Base-by-base conservation (phyloP, 148 eudicot species). In the Chenopodium formosanum region DNA sequence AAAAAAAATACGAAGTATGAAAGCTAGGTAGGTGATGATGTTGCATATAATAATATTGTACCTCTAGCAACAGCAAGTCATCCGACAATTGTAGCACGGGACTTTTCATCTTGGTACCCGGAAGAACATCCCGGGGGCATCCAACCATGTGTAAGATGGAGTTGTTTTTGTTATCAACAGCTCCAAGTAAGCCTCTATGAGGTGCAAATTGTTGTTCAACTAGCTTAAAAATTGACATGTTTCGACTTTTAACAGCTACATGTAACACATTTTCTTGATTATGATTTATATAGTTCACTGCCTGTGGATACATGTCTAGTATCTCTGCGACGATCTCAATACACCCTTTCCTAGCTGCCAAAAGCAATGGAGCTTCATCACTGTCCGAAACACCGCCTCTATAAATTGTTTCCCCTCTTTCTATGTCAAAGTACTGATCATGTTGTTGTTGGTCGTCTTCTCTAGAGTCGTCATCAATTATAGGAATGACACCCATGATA, bases 131-230 rank as follows among this genome's bases (percentile, higher is more conserved):
- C 25, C 27, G 60, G 9, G 12, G 65, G 16, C 34, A 58, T 32
- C 79, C 79, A 31, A 60, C 67, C 68, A 76, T 60, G 19, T 76
- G 79, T 34, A 76, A 17, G 20, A 76, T 60, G 10, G 79, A 76
- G 69, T 76, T 76, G 27, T 63, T 63, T 19, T 16, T 76, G 25
- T 34, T 20, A 32, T 76, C 79, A 58, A 76, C 74, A 37, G 48
- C n/a, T 70, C 23, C 74, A 19, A 70, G 12, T 37, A 70, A 34
- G 19, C 25, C 48, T 20, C 27, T 70, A 34, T 32, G 50, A 34
- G 74, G 74, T 40, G 44, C 19, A 17, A 17, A 50, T 19, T 25
- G 4, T 19, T 20, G 3, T 31, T 31, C 23, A 32, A 76, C 47
- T 9, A 56, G 79, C 48, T 56, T 19, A 10, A 58, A 16, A 29